Evolutionary conservation across 208 protist genomes (phyloP), one percentile per base, ranked within the genome.

Genomic region (Crithidia expoeki): DNA sequence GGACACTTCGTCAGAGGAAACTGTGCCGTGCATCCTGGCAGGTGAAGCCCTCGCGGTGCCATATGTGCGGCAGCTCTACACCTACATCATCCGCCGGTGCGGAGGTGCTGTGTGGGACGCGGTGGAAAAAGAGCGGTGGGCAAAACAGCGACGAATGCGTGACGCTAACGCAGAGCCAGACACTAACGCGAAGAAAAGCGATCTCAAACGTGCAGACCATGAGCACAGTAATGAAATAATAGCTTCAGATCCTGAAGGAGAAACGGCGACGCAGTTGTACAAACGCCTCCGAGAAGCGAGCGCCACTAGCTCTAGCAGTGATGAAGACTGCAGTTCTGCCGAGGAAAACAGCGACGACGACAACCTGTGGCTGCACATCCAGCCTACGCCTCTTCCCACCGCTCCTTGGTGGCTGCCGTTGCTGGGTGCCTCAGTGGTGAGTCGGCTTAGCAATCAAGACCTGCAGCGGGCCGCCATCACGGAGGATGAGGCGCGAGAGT

Each of bases 11-110:
- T 32, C 56, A 9, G 36, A 30, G 11, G 59, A 53, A 44, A 58
- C 52, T 0, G 50, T 34, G 74, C 74, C 53, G 30, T 74, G 61
- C 52, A 72, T 92, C 40, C 40, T 92, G 3, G 63, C 73, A 5
- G 87, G 87, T 0, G 87, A 93, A 59, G 82, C 82, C 14, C 64
- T 93, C 32, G 80, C 72, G 65, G 62, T 85, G n/a, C 87, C 87
- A 10, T 62, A 83, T 52, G 46, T 89, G 21, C 17, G 5, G 14
- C 62, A 75, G 2, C 78, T 93, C 25, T 56, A 86, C 38, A 55
- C 68, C 10, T 61, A 72, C 17, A 50, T 80, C 7, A 55, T 88
- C 16, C 65, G 30, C 21, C 68, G 36, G 33, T 78, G 75, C 33
- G 72, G 69, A 3, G 51, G 58, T 10, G 28, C 49, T 17, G 17